Base-by-base conservation (phyloP, 345 rosid genomes). In the Melaleuca alternifolia region DNA sequence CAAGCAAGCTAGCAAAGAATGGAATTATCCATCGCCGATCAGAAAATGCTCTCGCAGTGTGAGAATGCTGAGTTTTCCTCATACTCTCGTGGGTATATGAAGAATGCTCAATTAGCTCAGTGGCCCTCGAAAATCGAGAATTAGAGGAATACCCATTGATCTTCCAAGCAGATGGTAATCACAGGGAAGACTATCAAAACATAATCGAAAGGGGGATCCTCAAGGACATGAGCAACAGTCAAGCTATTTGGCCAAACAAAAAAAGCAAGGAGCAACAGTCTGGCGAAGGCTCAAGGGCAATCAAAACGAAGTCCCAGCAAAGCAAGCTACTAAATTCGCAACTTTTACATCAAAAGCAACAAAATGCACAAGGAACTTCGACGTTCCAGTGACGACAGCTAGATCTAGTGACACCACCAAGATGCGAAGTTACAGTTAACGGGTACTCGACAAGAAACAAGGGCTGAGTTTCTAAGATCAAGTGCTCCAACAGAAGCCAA, bases 1-100 rank as follows among this genome's bases (percentile, higher is more conserved):
- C 94, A 9, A 97, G 92, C 88, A 96, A 89, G 94, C 98, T 96
- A 2, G 97, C 94, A 54, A 94, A 88, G 88, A 94, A 97, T 16
- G 98, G 98, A 56, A 94, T 84, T 44, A 94, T 91, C 99, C 99
- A 97, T 91, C 93, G 94, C 85, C 94, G 93, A 87, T 97, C 97
- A 87, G 93, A 89, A 82, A 93, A 95, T 83, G 90, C 87, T 90
- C 95, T 94, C 85, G 92, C 95, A 54, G 95, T 84, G 91, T 94
- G 94, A 30, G 91, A 91, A 90, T 86, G 91, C n/a, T 87, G 93
- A 90, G 89, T 87, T 91, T 93, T 97, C 86, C 94, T 93, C 93
- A 90, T 91, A 79, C 88, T 88, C 83, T 44, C 50, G 59, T 41
- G 61, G 51, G 85, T 57, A 82, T 50, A 81, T 82, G 54, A 59